These are phyloP conservation scores for Colletotrichum somersetense DNA, from an alignment of 2,329 filamentous ascomycete species.

Conservation along the genomic window DNA sequence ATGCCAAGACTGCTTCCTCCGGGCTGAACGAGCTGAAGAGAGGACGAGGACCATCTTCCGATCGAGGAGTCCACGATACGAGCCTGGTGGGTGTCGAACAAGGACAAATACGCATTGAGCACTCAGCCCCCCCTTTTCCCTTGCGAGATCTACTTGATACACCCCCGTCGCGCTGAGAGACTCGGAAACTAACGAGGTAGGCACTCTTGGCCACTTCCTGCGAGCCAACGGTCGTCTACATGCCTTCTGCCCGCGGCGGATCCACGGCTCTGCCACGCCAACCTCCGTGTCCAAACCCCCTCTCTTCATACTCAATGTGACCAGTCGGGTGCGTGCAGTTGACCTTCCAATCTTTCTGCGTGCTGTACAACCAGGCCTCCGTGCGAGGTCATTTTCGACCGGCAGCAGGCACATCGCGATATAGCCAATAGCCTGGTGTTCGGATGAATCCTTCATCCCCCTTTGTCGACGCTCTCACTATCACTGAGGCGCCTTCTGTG, in stretches of 20 bases:
- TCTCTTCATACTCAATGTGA: constrained; percentile 11
- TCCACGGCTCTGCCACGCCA: not conserved
- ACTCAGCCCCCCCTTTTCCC: not conserved
- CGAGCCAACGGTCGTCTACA: constrained; percentile 34
- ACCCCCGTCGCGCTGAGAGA: not conserved
- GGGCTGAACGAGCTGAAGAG: not conserved
- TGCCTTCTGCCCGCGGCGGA: constrained; percentile 22
- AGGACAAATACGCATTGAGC: not conserved
- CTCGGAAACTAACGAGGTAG: not conserved
- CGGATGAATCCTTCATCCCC: constrained; percentile 1
- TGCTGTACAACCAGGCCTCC: constrained; percentile 40
- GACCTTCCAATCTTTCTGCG: constrained; percentile 15
- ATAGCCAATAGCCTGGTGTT: constrained; percentile 40
- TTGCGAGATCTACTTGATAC: not conserved
- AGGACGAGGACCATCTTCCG: not conserved
- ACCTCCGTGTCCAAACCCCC: not conserved
- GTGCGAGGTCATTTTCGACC: constrained; percentile 55
- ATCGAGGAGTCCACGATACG: constrained; percentile 1
- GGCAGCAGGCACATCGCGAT: constrained; percentile 46
- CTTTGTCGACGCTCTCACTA: constrained; percentile 10
- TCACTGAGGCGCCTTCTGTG: constrained; percentile 7
- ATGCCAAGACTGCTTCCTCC: not conserved
- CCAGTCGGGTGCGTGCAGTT: constrained; percentile 38
- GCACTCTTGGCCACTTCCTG: constrained; percentile 23
- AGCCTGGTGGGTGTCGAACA: constrained; percentile 8